Base-by-base conservation (phyloP, 495 filamentous ascomycete genomes). In the Xylaria acuta region DNA sequence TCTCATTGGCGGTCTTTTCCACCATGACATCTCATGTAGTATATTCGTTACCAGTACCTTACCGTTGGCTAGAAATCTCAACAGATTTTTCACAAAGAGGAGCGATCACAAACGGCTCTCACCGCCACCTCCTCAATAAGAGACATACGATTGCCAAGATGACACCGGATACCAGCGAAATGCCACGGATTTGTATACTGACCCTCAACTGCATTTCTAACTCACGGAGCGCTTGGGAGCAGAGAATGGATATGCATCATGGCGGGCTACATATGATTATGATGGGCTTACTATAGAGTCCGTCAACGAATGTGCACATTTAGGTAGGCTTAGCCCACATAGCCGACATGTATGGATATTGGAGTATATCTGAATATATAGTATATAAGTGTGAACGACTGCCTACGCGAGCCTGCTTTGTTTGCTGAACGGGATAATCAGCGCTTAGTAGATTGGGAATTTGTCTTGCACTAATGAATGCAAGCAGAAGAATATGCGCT, bases 51-150 rank as follows among this genome's bases (percentile, higher is more conserved):
- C n/a, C 36, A 7, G 3, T 7, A 38, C 64, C 16, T 53, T 9
- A 8, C 32, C n/a, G 64, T 40, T 67, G 64, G 47, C 43, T 40
- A 7, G 16, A n/a, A 47, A 47, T 47, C 40, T 45, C 40, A 34
- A 47, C 25, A 11, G 25, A 20, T 32, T 49, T 65, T 34, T 65
- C 63, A 40, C n/a, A 36, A 43, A 63, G 38, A 63, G 38, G 36
- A 63, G 43, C 27, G 41, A 30, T 20, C 63, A 22, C 41, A 47
- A 49, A 49, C 8, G 20, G 4, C 41, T 16, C 41, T 65, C 63
- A 47, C 41, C 38, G 63, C 63, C 63, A 45, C 41, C 63, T 47
- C 41, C 38, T 40, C 40, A 22, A 18, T 25, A 27, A 43, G 41
- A 65, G 18, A 30, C 25, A 32, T 32, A 18, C 6, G 43, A n/a